Conservation (phyloP, 2,329 filamentous ascomycete genomes). For the Nigrograna mackinnonii region DNA sequence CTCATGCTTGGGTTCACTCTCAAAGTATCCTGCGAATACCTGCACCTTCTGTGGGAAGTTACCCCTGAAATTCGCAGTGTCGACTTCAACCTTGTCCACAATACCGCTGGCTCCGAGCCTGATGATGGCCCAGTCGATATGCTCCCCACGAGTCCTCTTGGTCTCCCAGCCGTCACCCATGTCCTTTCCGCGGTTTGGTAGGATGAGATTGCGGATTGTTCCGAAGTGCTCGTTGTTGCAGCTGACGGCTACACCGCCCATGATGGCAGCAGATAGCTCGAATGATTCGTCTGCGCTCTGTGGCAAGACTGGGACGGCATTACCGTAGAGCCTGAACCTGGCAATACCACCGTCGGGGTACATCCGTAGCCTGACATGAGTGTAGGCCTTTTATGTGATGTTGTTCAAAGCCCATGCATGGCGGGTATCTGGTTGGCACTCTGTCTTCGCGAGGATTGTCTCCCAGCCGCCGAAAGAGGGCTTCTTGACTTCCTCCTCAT, state of each 20-base stretch:
- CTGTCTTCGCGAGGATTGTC: conserved; percentile 68
- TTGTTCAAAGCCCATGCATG: conserved; percentile 71
- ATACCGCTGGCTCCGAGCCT: conserved; percentile 68
- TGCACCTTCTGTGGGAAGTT: conserved; percentile 81
- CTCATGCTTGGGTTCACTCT: conserved; percentile 60
- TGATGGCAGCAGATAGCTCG: conserved; percentile 77
- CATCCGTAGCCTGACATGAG: conserved; percentile 81
- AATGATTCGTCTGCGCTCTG: conserved; percentile 66
- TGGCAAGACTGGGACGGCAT: conserved; percentile 76
- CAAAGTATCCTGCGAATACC: conserved; percentile 63
- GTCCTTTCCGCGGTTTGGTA: conserved; percentile 77
- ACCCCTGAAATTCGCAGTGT: conserved; percentile 81
- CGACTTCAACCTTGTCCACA: conserved; percentile 70
- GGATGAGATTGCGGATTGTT: conserved; percentile 77
- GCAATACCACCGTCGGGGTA: conserved; percentile 85
- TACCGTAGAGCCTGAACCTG: conserved; percentile 76
- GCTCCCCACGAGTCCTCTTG: conserved; percentile 71
- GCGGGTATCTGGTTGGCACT: conserved; percentile 74
- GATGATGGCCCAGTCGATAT: conserved; percentile 82
- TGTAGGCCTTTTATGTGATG: conserved; percentile 67
- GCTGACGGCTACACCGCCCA: conserved; percentile 73
- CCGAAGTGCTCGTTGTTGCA: conserved; percentile 88
- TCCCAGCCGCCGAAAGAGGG: conserved; percentile 61
- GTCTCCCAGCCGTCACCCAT: conserved; percentile 94
- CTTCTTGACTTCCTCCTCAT: conserved; percentile 63